phyloP scores from a whole-genome alignment of 202 grass and related monocot species.

The Schoenoplectus tabernaemontani region DNA sequence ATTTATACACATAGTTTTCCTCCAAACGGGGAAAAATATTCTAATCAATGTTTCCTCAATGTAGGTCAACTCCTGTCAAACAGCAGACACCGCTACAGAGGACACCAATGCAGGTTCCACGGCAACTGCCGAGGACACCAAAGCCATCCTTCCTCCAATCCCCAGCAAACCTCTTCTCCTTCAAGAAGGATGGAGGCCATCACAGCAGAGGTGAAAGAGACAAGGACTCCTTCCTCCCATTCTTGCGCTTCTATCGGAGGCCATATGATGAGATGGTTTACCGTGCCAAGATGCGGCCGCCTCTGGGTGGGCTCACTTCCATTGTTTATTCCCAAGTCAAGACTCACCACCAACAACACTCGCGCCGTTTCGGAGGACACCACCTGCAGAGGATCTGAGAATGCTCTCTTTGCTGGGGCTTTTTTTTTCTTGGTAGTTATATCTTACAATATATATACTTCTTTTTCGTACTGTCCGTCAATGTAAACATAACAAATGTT shows the following conservation, averaged over 20 bases:
- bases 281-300: constrained; percentile 78
- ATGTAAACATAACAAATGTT: constrained; percentile 25
- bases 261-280: constrained; percentile 85
- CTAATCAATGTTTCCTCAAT: neutral
- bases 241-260: constrained; percentile 76
- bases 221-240: constrained; percentile 67
- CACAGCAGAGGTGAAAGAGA: constrained; percentile 55
- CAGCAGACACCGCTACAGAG: constrained; percentile 19
- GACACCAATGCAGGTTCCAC: neutral
- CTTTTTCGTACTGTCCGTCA: neutral
- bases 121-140: constrained; percentile 62
- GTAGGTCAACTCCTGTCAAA: constrained; percentile 32
- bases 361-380: constrained; percentile 21
- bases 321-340: constrained; percentile 62
- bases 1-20: neutral
- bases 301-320: constrained; percentile 71
- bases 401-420: neutral
- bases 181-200: constrained; percentile 66
- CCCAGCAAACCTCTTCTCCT: constrained; percentile 63
- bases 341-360: constrained; percentile 31
- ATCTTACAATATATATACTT: neutral
- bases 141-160: constrained; percentile 86
- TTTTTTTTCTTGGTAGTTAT: constrained; percentile 6
- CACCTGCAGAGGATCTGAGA: constrained; percentile 28
- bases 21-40: neutral